These are phyloP conservation scores for Sporothrix pseudoabietina DNA, from an alignment of 2,329 filamentous ascomycete genomes.

Conservation along the genomic window DNA sequence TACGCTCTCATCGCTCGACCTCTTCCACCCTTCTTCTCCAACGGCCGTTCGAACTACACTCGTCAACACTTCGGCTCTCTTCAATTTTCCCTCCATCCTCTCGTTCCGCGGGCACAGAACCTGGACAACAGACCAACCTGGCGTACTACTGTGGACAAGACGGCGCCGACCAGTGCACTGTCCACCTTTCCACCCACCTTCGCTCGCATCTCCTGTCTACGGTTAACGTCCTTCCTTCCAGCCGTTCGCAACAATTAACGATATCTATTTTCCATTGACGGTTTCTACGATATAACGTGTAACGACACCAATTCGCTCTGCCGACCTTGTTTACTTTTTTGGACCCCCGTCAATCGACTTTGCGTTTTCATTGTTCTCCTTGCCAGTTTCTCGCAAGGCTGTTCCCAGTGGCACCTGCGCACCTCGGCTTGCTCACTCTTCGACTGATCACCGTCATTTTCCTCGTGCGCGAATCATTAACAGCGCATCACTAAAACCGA, in stretches of 20 bases:
- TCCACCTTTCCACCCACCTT: conserved; percentile 9
- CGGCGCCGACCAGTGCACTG: conserved; percentile 23
- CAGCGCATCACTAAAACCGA: neutral
- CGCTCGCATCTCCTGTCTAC: neutral
- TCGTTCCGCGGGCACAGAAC: neutral
- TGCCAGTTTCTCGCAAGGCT: neutral
- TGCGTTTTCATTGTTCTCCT: conserved; percentile 5
- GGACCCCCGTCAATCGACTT: neutral
- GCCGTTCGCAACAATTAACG: neutral
- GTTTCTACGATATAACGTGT: neutral
- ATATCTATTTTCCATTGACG: neutral
- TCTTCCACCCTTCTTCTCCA: neutral
- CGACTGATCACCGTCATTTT: neutral
- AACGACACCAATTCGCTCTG: neutral
- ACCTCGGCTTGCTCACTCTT: neutral
- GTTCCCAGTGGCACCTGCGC: neutral
- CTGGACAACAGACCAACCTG: neutral
- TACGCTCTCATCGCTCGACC: conserved; percentile 3
- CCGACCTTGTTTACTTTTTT: neutral
- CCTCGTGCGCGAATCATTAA: neutral
- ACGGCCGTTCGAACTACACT: neutral
- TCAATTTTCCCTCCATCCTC: neutral
- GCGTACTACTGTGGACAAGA: conserved; percentile 5
- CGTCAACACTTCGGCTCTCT: neutral
- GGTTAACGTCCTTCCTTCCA: neutral